Evolutionary conservation across 345 rosid genomes (phyloP).

Genomic region (Moringa oleifera): DNA sequence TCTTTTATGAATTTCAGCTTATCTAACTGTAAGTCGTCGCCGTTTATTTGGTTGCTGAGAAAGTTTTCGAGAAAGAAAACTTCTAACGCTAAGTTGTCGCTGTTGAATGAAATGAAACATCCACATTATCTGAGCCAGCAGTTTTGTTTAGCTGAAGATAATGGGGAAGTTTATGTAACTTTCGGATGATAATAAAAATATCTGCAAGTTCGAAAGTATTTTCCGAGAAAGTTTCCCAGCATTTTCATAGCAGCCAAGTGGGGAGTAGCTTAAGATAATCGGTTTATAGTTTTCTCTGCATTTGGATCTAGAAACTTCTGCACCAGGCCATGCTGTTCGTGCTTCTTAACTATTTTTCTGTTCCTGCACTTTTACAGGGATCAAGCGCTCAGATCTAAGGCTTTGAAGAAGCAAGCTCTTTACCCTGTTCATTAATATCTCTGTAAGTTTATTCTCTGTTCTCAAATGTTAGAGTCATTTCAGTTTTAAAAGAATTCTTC

Average conservation of each 20-base stretch:
- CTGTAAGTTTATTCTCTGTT: conserved; percentile 23
- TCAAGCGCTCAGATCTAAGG: conserved; percentile 43
- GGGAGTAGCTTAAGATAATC: background rate
- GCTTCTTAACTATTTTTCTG: conserved; percentile 15
- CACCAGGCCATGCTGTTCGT: background rate
- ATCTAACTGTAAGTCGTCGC: conserved; percentile 1
- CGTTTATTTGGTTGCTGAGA: conserved; percentile 18
- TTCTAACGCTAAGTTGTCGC: conserved; percentile 4
- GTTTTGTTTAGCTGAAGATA: background rate
- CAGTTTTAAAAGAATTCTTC: too few species aligned
- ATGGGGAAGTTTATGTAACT: too few species aligned
- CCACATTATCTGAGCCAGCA: too few species aligned
- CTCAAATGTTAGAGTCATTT: background rate
- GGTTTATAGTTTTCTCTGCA: background rate
- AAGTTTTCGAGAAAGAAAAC: background rate
- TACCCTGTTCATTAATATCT: background rate
- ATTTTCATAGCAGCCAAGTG: conserved; percentile 20
- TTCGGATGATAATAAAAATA: too few species aligned
- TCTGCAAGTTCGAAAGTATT: conserved; percentile 3
- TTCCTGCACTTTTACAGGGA: background rate
- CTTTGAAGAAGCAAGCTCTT: conserved; percentile 18
- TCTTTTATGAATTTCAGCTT: background rate
- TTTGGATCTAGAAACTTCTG: too few species aligned
- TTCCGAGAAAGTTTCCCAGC: conserved; percentile 24
- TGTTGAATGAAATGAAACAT: background rate